Base-by-base conservation (phyloP, 2,329 filamentous ascomycete genomes). In the Corinectria fuckeliana region DNA sequence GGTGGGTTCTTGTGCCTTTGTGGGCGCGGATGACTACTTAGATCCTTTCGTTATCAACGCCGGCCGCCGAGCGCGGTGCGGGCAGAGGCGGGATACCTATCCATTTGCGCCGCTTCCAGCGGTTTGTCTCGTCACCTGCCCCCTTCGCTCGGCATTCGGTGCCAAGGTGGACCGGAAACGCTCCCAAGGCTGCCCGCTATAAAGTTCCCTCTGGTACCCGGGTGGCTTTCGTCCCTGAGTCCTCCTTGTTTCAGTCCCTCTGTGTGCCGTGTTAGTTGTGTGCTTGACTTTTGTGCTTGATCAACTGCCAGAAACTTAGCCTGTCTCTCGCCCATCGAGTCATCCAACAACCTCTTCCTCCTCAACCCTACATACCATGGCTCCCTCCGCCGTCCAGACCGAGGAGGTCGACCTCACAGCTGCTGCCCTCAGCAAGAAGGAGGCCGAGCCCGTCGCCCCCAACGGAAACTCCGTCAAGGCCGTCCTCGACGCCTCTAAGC, bases 401-500 rank as follows among this genome's bases (percentile, higher is more conserved):
- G 80, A 82, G 64, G 81, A 83, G 49, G 66, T 81, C 65, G 79
- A 84, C 74, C 77, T 86, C 63, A 84, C 81, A 34, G 78, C 82
- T 50, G 76, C 80, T 16, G 82, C 82, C 65, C 74, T 86, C 58
- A 76, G 81, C 66, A 78, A 83, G 71, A 84, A 83, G 68, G 74
- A 82, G 65, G 71, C 75, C 26, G 69, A 74, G 32, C 65, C 72
- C 47, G 73, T 74, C 53, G 69, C 72, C 41, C 51, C 72, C 68
- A 75, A 74, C 36, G 71, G 72, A 69, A 65, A 76, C 60, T 64
- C 86, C 44, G 86, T 87, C 74, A 66, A 74, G 78, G 86, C 72
- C 78, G 88, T 74, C 77, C 81, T 89, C 53, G 83, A 89, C 70
- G 85, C 87, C 65, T 88, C 87, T 64, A 84, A 83, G 72, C 79